Percentiles rank a stretch among this genome's conserved stretches.
Evolutionary conservation across 2,329 filamentous ascomycete genomes (phyloP).

Genomic region (Stachybotrys chlorohalonatus): DNA sequence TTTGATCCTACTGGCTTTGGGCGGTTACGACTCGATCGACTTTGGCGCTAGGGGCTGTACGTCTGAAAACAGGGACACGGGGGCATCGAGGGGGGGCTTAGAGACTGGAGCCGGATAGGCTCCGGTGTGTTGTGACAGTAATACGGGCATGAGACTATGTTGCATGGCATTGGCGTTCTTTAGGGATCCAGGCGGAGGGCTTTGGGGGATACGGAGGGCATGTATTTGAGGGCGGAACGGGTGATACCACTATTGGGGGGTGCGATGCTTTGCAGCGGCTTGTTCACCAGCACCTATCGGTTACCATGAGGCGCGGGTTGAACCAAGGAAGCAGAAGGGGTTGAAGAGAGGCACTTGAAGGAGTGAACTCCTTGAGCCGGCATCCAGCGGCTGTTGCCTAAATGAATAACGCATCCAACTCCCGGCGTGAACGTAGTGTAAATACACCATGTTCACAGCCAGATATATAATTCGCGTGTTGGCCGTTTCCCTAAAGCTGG

Average conservation of each 20-base stretch:
- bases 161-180: conserved; percentile 27
- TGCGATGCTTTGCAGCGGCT: neutral
- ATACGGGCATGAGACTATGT: conserved; percentile 14
- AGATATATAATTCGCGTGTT: too few species aligned
- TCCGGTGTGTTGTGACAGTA: neutral
- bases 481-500: too few species aligned
- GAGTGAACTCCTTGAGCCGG: neutral
- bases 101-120: neutral
- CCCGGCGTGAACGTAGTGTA: too few species aligned
- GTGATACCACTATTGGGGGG: neutral
- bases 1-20: neutral
- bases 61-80: neutral
- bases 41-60: neutral
- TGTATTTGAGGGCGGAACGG: neutral
- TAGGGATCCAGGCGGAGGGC: neutral
- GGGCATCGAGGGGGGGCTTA: neutral
- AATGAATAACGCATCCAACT: too few species aligned
- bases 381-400: too few species aligned
- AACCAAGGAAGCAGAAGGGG: too few species aligned
- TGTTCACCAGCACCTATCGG: neutral
- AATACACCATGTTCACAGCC: too few species aligned
- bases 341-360: neutral
- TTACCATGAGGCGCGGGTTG: neutral
- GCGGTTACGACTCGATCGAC: conserved; percentile 11
- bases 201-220: neutral